These are phyloP conservation scores for Coemansia sp. DNA, from an alignment of 192 early-diverging fungal species.

Conservation along the genomic window DNA sequence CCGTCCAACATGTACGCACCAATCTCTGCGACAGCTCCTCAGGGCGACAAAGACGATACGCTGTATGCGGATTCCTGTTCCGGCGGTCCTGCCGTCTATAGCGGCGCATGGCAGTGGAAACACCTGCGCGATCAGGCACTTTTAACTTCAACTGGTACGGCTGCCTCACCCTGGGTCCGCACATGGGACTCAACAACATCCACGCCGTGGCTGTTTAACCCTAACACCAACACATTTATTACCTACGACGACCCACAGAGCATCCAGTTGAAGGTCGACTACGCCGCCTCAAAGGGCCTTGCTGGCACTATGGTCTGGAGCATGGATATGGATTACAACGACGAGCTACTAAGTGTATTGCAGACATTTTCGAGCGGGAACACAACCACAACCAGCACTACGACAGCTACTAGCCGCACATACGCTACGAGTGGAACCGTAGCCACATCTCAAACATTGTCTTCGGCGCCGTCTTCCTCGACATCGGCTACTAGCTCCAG, in stretches of 20 bases:
- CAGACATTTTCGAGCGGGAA: conserved; percentile 2
- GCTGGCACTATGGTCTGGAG: conserved; percentile 72
- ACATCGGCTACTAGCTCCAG: background rate
- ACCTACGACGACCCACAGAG: conserved; percentile 69
- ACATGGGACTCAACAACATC: conserved; percentile 60
- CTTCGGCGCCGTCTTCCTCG: background rate
- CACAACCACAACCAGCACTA: conserved; percentile 5
- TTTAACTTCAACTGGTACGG: conserved; percentile 13
- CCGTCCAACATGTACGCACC: conserved; percentile 21
- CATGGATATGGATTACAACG: conserved; percentile 62
- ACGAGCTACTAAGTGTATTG: conserved; percentile 56
- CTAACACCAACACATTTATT: conserved; percentile 58
- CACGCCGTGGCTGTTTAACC: conserved; percentile 75
- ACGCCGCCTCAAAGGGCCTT: conserved; percentile 57
- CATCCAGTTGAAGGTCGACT: conserved; percentile 61
- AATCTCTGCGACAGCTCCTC: conserved; percentile 26
- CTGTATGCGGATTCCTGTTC: conserved; percentile 57
- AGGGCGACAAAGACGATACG: conserved; percentile 59
- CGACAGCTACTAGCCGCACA: background rate
- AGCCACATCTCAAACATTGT: background rate
- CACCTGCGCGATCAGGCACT: conserved; percentile 61
- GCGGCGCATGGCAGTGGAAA: conserved; percentile 64
- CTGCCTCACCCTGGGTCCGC: conserved; percentile 59
- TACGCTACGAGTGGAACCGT: background rate
- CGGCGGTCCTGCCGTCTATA: conserved; percentile 41